phyloP scores from a whole-genome alignment of 2,329 filamentous ascomycete species.

The Fusarium sp. region DNA sequence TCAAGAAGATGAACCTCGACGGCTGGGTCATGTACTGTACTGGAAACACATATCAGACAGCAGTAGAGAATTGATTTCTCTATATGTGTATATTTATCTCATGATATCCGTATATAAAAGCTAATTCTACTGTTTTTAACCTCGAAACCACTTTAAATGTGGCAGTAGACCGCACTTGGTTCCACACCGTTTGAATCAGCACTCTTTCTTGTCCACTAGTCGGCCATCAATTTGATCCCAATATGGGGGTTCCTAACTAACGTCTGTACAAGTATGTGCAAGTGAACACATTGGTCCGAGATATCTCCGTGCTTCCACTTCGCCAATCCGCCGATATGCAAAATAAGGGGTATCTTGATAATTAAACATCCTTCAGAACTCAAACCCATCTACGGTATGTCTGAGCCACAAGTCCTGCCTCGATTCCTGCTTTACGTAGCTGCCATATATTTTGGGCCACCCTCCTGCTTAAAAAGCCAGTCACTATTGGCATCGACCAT shows the following conservation, averaged over 20 bases:
- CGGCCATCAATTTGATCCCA: conserved; percentile 5
- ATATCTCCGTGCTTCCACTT: conserved; percentile 4
- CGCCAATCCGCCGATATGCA: conserved; percentile 6
- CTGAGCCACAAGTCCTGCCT: not conserved
- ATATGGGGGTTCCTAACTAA: not conserved
- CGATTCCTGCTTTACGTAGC: conserved; percentile 21
- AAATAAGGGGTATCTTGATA: conserved; percentile 41
- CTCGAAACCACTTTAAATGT: not conserved
- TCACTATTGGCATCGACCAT: conserved; percentile 81
- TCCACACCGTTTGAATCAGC: not conserved
- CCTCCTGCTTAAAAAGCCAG: conserved; percentile 75
- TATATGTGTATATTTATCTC: not conserved
- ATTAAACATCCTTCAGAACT: conserved; percentile 18
- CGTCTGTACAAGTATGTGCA: conserved; percentile 6
- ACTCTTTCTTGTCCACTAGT: not conserved
- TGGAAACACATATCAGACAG: conserved; percentile 50
- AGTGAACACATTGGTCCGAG: not conserved
- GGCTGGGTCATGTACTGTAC: conserved; percentile 72
- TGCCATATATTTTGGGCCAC: conserved; percentile 48
- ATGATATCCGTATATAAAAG: not conserved
- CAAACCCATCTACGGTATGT: conserved; percentile 5
- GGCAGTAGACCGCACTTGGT: not conserved
- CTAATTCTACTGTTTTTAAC: not conserved
- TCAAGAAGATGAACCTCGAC: conserved; percentile 75
- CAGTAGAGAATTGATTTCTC: conserved; percentile 26